These are phyloP conservation scores for Thelonectria rubi DNA, from an alignment of 2,329 filamentous ascomycete genomes.

Conservation along the genomic window DNA sequence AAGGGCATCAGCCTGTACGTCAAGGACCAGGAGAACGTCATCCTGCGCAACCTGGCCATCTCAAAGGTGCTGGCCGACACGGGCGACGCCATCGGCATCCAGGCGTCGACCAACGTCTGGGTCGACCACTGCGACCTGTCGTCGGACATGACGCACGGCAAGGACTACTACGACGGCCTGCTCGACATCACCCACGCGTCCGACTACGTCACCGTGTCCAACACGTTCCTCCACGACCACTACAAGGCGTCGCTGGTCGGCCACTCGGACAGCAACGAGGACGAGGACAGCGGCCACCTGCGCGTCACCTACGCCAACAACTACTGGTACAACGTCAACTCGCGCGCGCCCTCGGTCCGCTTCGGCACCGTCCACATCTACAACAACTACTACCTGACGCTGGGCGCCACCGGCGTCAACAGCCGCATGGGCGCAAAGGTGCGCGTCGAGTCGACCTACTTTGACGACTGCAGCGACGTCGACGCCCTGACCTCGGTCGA, in stretches of 20 bases:
- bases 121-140: constrained; percentile 74
- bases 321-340: constrained; percentile 71
- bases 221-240: constrained; percentile 47
- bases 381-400: constrained; percentile 60
- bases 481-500: constrained; percentile 51
- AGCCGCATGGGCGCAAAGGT: constrained; percentile 65
- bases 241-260: constrained; percentile 69
- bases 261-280: constrained; percentile 66
- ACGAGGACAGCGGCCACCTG: constrained; percentile 68
- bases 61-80: constrained; percentile 62
- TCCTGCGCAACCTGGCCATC: constrained; percentile 70
- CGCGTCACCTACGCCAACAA: constrained; percentile 74
- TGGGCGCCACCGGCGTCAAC: constrained; percentile 60
- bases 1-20: constrained; percentile 62
- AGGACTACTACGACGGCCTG: constrained; percentile 76
- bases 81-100: constrained; percentile 69
- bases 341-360: constrained; percentile 68
- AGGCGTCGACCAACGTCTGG: constrained; percentile 68
- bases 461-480: constrained; percentile 49
- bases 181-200: constrained; percentile 70
- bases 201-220: constrained; percentile 65
- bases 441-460: constrained; percentile 65
- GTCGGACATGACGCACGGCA: constrained; percentile 66
- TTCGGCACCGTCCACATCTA: constrained; percentile 72
- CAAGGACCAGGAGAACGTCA: constrained; percentile 64